A percentile compares a stretch with the other conserved stretches of the same genome.
Evolutionary conservation across 495 filamentous ascomycete species (phyloP).

Genomic region (Choiromyces venosus): DNA sequence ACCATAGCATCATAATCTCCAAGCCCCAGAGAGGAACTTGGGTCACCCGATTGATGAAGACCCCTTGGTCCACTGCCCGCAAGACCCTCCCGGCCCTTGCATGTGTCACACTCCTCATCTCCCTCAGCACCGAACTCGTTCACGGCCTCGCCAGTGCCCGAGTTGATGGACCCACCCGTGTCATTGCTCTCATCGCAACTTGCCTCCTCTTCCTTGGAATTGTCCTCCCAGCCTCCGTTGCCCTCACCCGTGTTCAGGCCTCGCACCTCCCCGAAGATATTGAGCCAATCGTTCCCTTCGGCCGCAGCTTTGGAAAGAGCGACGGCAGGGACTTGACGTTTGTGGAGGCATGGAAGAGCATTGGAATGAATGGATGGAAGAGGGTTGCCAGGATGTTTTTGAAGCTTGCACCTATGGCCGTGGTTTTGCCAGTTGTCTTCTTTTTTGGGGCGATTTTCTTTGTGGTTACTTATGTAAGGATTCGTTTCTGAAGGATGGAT

Average conservation of each 20-base stretch:
- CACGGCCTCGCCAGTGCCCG: background rate
- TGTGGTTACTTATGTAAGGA: background rate
- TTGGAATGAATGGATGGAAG: slow-evolving; percentile 26
- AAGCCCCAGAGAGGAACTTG: slow-evolving; percentile 19
- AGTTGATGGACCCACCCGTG: slow-evolving; percentile 31
- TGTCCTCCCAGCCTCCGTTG: slow-evolving; percentile 57
- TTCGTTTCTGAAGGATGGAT: background rate
- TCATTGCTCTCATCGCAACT: slow-evolving; percentile 24
- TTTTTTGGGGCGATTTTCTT: background rate
- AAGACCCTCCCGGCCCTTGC: slow-evolving; percentile 21
- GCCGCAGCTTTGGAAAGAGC: slow-evolving; percentile 55
- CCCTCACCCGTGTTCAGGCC: slow-evolving; percentile 64
- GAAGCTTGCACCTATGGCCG: slow-evolving; percentile 5
- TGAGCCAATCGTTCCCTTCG: slow-evolving; percentile 71
- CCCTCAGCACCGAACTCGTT: slow-evolving; percentile 34
- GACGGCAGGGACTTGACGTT: slow-evolving; percentile 12
- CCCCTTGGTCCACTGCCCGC: slow-evolving; percentile 19
- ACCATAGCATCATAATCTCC: slow-evolving; percentile 30
- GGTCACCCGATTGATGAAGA: slow-evolving; percentile 5
- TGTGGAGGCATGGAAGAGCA: slow-evolving; percentile 16
- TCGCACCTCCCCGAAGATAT: slow-evolving; percentile 63
- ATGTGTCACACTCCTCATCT: slow-evolving; percentile 28
- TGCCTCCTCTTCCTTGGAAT: slow-evolving; percentile 46
- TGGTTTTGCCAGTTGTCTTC: background rate
- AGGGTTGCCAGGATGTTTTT: slow-evolving; percentile 7